Conservation (phyloP, 257 asterid genomes). For the Marsdenia floribunda region DNA sequence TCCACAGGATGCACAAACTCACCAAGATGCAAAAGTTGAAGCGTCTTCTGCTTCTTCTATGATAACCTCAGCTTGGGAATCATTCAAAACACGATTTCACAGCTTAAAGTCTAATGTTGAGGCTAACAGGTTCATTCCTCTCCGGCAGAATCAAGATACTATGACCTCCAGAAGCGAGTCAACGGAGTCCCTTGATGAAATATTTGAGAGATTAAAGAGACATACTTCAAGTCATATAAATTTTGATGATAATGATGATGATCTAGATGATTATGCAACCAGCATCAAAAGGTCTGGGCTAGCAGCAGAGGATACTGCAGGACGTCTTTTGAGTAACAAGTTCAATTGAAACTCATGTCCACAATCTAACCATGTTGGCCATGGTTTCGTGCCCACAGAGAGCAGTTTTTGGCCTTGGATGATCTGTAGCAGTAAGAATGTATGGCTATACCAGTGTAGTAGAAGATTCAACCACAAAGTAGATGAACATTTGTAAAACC, state of each 20-base stretch:
- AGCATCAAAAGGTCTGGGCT: slow-evolving; percentile 19
- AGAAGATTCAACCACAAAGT: neutral
- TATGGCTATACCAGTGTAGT: neutral
- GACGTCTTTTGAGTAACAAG: neutral
- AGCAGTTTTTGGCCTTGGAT: neutral
- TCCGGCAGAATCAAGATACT: slow-evolving; percentile 36
- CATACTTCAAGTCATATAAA: slow-evolving; percentile 27
- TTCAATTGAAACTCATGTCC: neutral
- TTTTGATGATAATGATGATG: slow-evolving; percentile 26
- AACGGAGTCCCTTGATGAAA: slow-evolving; percentile 57
- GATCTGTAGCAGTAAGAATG: neutral
- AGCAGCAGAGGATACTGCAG: slow-evolving; percentile 26
- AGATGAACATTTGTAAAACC: neutral
- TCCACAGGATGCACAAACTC: slow-evolving; percentile 19
- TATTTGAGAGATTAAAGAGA: slow-evolving; percentile 49
- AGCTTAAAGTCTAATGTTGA: slow-evolving; percentile 54
- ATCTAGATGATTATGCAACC: slow-evolving; percentile 19
- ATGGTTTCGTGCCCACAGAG: neutral
- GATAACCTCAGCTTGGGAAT: slow-evolving; percentile 52
- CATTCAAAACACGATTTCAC: slow-evolving; percentile 48
- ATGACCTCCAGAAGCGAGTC: slow-evolving; percentile 30
- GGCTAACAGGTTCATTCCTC: slow-evolving; percentile 43
- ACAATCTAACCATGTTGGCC: neutral
- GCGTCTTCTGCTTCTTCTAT: slow-evolving; percentile 43
- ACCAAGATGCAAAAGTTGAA: slow-evolving; percentile 15